phyloP scores from a whole-genome alignment of 2,329 filamentous ascomycete genomes.

The Fusarium begoniae region DNA sequence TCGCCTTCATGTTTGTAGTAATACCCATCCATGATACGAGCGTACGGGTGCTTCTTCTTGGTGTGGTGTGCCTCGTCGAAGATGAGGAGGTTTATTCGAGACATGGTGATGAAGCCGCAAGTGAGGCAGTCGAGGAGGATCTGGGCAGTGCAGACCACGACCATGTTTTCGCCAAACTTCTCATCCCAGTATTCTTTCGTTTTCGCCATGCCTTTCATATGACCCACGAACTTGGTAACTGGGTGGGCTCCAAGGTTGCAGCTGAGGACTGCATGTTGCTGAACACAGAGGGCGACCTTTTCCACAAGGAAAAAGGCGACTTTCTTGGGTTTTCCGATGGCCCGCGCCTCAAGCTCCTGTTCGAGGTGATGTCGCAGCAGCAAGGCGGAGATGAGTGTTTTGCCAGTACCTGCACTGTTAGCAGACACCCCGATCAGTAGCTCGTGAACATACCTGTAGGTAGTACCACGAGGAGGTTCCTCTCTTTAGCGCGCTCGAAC shows the following conservation, averaged over 20 bases:
- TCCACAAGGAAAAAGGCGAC: constrained; percentile 91
- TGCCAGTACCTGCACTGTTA: constrained; percentile 76
- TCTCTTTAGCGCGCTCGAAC: constrained; percentile 83
- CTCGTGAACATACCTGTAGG: constrained; percentile 72
- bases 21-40: constrained; percentile 87
- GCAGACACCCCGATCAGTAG: not conserved
- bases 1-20: constrained; percentile 65
- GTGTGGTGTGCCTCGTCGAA: constrained; percentile 98
- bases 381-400: constrained; percentile 93
- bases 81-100: constrained; percentile 86
- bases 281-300: constrained; percentile 88
- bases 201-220: constrained; percentile 59
- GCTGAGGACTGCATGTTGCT: constrained; percentile 84
- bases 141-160: constrained; percentile 92
- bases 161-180: constrained; percentile 72
- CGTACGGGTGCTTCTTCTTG: constrained; percentile 93
- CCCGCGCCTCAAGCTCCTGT: constrained; percentile 77
- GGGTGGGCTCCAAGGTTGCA: constrained; percentile 78
- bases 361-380: constrained; percentile 81
- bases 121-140: constrained; percentile 82
- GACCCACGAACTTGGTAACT: constrained; percentile 79
- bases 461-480: constrained; percentile 91
- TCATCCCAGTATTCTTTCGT: constrained; percentile 60
- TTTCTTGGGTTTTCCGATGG: constrained; percentile 65
- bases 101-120: constrained; percentile 81